Conservation (phyloP, 306 rosid genomes). For the Citrullus mucosospermus region DNA sequence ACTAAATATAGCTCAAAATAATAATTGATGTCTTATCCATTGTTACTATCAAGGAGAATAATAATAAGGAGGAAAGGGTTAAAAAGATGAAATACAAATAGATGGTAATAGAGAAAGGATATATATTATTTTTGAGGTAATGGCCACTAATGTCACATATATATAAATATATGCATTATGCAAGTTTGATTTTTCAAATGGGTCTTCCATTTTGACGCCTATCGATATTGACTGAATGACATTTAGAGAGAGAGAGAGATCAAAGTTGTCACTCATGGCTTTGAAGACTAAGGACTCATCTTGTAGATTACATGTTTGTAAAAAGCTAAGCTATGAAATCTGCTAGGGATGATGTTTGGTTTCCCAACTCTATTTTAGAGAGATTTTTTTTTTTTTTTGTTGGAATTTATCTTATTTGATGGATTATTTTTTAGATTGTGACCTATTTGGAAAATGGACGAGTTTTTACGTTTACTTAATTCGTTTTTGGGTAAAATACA, state of each 20-base stretch:
- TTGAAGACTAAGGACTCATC: conserved; percentile 50
- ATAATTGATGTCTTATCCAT: too few relatives aligned
- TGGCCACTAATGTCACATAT: conserved; percentile 48
- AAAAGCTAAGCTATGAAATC: conserved; percentile 59
- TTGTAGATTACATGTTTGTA: conserved; percentile 47
- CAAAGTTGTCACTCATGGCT: conserved; percentile 44
- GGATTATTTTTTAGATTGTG: too few relatives aligned
- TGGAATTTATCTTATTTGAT: too few relatives aligned
- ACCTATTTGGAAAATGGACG: too few relatives aligned
- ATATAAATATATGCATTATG: conserved; percentile 12
- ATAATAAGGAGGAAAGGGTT: background rate
- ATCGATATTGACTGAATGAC: conserved; percentile 36
- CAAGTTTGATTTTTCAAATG: conserved; percentile 33
- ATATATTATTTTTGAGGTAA: conserved; percentile 23
- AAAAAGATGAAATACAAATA: background rate
- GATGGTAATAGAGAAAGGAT: background rate
- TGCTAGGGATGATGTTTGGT: conserved; percentile 38
- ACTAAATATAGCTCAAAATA: too few relatives aligned
- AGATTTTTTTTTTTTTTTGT: too few relatives aligned
- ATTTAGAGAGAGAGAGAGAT: conserved; percentile 21
- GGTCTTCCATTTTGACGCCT: conserved; percentile 39
- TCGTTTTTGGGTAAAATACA: too few relatives aligned
- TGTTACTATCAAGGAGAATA: background rate
- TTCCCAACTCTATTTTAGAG: conserved; percentile 13
- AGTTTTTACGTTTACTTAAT: too few relatives aligned